Percentiles rank a stretch among this genome's conserved stretches.
These are phyloP conservation scores for Neckera pumila DNA, from an alignment of 225 moss, liverwort and hornwort species.

Conservation along the genomic window DNA sequence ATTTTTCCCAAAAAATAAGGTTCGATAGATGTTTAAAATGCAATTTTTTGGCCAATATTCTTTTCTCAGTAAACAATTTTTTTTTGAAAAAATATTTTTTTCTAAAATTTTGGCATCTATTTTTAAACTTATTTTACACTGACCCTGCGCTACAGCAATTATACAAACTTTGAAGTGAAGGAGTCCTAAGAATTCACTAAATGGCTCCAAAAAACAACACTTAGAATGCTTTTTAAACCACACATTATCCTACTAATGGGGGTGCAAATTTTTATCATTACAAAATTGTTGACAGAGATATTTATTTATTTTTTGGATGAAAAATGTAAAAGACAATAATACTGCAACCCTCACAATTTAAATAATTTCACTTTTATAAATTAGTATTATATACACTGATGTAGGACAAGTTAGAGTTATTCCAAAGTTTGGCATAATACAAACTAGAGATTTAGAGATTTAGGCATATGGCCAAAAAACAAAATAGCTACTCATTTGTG, in stretches of 20 bases:
- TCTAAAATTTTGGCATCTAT: too few relatives aligned
- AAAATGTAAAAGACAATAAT: background rate
- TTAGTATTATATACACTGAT: background rate
- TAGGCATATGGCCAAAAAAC: background rate
- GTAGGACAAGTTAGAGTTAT: background rate
- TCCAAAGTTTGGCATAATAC: background rate
- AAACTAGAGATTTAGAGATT: background rate
- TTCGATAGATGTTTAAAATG: too few relatives aligned
- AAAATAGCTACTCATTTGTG: background rate
- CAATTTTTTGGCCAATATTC: too few relatives aligned
- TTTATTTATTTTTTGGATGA: background rate
- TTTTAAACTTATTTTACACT: too few relatives aligned
- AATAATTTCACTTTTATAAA: background rate
- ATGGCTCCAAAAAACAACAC: too few relatives aligned
- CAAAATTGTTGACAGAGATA: background rate
- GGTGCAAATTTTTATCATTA: background rate
- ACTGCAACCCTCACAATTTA: background rate
- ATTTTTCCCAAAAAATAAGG: too few relatives aligned
- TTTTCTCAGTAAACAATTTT: too few relatives aligned
- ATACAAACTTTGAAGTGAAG: too few relatives aligned
- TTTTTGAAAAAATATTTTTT: too few relatives aligned
- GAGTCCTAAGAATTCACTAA: too few relatives aligned
- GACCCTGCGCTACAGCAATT: too few relatives aligned
- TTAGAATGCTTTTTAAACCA: too few relatives aligned
- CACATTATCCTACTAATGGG: background rate